Evolutionary conservation across 257 asterid genomes (phyloP).

Genomic region (Solanum tacnaense): DNA sequence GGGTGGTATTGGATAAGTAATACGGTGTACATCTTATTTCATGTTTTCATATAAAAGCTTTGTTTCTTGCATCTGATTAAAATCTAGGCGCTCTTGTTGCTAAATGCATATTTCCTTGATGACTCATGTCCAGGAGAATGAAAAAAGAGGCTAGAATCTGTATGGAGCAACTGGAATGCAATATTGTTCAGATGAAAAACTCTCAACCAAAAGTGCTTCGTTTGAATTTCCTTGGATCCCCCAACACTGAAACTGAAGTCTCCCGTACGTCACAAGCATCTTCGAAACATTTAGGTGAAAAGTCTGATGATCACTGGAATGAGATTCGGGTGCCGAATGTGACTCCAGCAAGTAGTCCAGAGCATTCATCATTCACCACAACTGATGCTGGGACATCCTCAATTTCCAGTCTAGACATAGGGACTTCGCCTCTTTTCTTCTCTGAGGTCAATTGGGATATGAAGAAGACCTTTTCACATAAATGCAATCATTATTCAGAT

Average conservation of each 20-base stretch:
- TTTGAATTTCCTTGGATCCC: conserved; percentile 47
- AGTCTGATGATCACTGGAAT: conserved; percentile 19
- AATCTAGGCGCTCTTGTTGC: neutral
- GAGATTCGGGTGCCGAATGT: conserved; percentile 59
- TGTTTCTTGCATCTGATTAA: neutral
- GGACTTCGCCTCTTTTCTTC: conserved; percentile 31
- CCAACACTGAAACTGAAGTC: conserved; percentile 11
- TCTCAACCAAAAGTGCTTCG: conserved; percentile 63
- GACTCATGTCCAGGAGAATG: conserved; percentile 30
- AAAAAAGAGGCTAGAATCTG: conserved; percentile 59
- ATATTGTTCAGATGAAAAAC: conserved; percentile 50
- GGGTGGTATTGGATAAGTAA: conserved; percentile 93
- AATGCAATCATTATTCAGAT: conserved; percentile 8
- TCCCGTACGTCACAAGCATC: conserved; percentile 16
- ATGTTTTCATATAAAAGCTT: neutral
- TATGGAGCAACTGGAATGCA: conserved; percentile 71
- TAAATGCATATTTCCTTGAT: neutral
- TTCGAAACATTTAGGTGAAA: neutral
- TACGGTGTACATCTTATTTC: conserved; percentile 2
- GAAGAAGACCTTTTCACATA: conserved; percentile 20
- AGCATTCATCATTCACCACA: conserved; percentile 24
- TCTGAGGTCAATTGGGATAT: conserved; percentile 38
- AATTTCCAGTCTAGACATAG: conserved; percentile 41
- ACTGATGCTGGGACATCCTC: conserved; percentile 41
- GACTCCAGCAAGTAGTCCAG: conserved; percentile 84